Evolutionary conservation across 2,329 filamentous ascomycete genomes (phyloP).

Genomic region (Graphium sp.): DNA sequence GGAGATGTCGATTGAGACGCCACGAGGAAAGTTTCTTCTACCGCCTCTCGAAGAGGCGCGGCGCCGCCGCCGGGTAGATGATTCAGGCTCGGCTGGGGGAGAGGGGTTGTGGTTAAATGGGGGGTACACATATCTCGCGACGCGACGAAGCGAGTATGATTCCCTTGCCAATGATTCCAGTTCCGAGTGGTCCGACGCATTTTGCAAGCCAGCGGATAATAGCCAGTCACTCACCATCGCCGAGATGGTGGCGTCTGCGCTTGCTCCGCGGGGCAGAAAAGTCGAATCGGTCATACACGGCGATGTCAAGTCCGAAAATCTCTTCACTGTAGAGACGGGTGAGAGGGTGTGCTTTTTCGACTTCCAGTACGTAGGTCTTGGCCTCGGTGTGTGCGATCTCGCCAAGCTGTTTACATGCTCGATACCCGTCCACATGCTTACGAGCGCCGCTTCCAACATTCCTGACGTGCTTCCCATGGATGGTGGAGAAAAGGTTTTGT

Average conservation of each 20-base stretch:
- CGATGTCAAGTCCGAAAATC: constrained; percentile 53
- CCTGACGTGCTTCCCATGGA: constrained; percentile 27
- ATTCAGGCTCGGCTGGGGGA: constrained; percentile 6
- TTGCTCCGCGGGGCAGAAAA: constrained; percentile 24
- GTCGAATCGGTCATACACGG: constrained; percentile 47
- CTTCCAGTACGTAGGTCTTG: constrained; percentile 51
- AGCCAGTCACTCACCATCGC: constrained; percentile 19
- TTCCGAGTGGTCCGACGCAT: constrained; percentile 35
- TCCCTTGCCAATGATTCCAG: constrained; percentile 23
- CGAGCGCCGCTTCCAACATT: constrained; percentile 11
- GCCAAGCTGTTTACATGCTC: constrained; percentile 54
- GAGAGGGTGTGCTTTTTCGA: constrained; percentile 46
- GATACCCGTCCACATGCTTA: constrained; percentile 36
- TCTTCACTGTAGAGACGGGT: constrained; percentile 36
- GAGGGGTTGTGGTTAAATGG: constrained; percentile 42
- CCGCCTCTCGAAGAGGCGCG: constrained; percentile 38
- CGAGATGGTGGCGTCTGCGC: constrained; percentile 32
- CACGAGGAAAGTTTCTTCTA: constrained; percentile 23
- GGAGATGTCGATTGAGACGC: too few relatives aligned
- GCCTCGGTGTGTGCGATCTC: constrained; percentile 47
- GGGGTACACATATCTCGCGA: constrained; percentile 53
- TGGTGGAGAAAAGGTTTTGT: constrained; percentile 28
- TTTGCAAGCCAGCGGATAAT: constrained; percentile 22
- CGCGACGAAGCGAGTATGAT: constrained; percentile 37
- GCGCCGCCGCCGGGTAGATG: constrained; percentile 11